Evolutionary conservation across 768 basidiomycete genomes (phyloP), one percentile per base, ranked within the genome.

Genomic region (Termitomyces sp.): DNA sequence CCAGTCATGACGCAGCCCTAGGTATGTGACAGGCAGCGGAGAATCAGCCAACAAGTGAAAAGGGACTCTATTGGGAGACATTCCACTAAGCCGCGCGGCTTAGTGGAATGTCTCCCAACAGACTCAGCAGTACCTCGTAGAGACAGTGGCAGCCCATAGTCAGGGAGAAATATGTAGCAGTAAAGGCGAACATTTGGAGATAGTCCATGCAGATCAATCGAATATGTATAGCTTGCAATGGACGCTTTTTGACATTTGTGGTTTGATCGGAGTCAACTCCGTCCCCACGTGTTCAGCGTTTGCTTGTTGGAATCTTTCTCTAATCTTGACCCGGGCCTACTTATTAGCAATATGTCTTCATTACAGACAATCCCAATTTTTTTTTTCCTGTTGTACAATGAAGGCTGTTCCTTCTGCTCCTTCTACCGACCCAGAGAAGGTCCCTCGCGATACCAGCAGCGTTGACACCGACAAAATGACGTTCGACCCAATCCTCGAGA

Each of bases 401-500:
- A 19, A 16, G 6, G 19, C 10, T n/a, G 12, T 17, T 28, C 23
- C 34, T 47, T 28, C 17, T n/a, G n/a, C 45, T 23, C n/a, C 9
- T 27, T 32, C 34, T 44, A 49, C 61, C 19, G 50, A 62, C 46
- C 61, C 66, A 65, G 69, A 66, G 46, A 70, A 68, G 57, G 55
- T 56, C 17, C 57, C 58, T 54, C 40, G 21, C 3, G 66, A 61
- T 46, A 49, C 63, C 8, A 61, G 63, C 56, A 68, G 65, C 58
- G 61, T 65, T 56, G 63, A 52, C 17, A 63, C 50, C 19, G 32
- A 51, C 4, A 23, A 51, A 47, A 60, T 37, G 64, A 63, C 56
- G 56, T 59, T 42, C 52, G 67, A 75, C 57, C 61, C 66, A 5
- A 64, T 56, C 25, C 66, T 81, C 43, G 79, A 80, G 55, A 64